Conservation (phyloP, 2,329 filamentous ascomycete genomes). For the Sporothrix pseudoabietina region DNA sequence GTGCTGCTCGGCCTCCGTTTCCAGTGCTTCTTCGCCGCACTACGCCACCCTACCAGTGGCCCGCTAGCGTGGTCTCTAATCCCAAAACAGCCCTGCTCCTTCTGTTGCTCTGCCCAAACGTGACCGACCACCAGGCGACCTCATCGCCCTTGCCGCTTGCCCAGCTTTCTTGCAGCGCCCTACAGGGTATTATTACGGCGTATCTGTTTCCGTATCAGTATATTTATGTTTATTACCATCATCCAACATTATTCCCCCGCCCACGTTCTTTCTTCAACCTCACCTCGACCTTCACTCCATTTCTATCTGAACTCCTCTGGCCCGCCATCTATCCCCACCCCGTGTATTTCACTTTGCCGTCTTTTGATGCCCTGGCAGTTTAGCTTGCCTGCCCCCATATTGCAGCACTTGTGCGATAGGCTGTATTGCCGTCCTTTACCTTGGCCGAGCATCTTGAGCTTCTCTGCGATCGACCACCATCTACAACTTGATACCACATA, state of each 20-base stretch:
- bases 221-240: no score
- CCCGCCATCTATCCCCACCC: no score
- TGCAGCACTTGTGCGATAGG: no score
- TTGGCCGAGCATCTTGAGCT: not conserved
- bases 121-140: not conserved
- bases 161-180: not conserved
- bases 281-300: not conserved
- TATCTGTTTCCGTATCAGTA: not conserved
- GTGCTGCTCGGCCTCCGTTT: not conserved
- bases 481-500: not conserved
- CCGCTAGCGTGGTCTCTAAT: not conserved
- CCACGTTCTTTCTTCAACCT: not conserved
- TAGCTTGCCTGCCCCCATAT: no score
- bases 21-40: not conserved
- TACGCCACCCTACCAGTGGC: not conserved
- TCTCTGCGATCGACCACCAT: not conserved
- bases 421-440: no score
- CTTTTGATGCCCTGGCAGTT: no score
- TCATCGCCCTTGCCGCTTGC: not conserved
- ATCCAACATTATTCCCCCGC: not conserved
- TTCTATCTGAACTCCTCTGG: not conserved
- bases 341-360: no score
- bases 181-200: not conserved
- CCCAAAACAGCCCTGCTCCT: constrained; percentile 1
- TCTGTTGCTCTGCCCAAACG: not conserved